phyloP scores from a whole-genome alignment of 495 filamentous ascomycete species.

The Lasiosphaeris hirsuta region DNA sequence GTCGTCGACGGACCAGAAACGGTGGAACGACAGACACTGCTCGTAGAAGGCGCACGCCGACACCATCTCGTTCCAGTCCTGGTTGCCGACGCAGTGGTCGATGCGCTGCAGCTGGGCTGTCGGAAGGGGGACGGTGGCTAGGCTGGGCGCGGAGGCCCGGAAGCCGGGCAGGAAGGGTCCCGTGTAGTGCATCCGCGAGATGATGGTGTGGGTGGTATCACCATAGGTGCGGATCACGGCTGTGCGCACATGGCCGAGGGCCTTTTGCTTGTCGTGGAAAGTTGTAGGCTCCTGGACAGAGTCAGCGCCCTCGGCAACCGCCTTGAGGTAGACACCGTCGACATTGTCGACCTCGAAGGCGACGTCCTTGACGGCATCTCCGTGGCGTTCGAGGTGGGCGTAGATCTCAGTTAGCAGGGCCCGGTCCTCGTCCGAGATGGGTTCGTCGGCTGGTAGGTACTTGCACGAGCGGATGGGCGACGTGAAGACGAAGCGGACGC shows the following conservation, averaged over 20 bases:
- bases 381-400: slow-evolving; percentile 72
- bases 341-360: slow-evolving; percentile 88
- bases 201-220: slow-evolving; percentile 85
- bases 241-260: slow-evolving; percentile 53
- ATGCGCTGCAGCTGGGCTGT: slow-evolving; percentile 64
- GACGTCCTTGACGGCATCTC: slow-evolving; percentile 88
- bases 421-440: slow-evolving; percentile 51
- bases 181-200: slow-evolving; percentile 62
- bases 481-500: slow-evolving; percentile 77
- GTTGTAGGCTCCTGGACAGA: slow-evolving; percentile 56
- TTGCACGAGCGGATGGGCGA: slow-evolving; percentile 68
- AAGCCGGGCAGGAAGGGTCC: slow-evolving; percentile 83
- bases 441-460: slow-evolving; percentile 48
- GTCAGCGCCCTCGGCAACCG: slow-evolving; percentile 65
- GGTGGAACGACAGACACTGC: slow-evolving; percentile 81
- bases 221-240: slow-evolving; percentile 85
- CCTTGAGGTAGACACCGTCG: slow-evolving; percentile 65
- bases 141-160: slow-evolving; percentile 40
- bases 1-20: slow-evolving; percentile 94
- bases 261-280: slow-evolving; percentile 45
- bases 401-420: slow-evolving; percentile 64
- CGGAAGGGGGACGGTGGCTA: slow-evolving; percentile 44
- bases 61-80: slow-evolving; percentile 86
- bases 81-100: slow-evolving; percentile 94
- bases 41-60: slow-evolving; percentile 86